Evolutionary conservation across 768 basidiomycete genomes (phyloP).

Genomic region (Pholiota molesta): DNA sequence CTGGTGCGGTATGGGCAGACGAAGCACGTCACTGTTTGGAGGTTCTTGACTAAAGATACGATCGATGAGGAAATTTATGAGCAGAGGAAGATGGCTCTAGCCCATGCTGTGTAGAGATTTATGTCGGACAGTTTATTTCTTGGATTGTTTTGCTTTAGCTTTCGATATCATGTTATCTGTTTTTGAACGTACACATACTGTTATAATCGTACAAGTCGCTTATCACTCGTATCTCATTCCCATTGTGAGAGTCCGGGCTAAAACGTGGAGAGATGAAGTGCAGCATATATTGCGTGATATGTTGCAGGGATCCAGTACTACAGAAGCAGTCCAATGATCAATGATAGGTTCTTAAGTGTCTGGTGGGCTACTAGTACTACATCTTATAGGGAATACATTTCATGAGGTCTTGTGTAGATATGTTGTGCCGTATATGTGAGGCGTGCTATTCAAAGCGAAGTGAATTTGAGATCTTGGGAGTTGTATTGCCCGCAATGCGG

Average conservation of each 20-base stretch:
- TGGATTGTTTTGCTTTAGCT: slow-evolving; percentile 18
- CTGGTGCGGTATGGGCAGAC: slow-evolving; percentile 82
- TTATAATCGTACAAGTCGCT: slow-evolving; percentile 21
- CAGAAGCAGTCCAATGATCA: too few species aligned
- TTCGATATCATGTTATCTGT: slow-evolving; percentile 18
- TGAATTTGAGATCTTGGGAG: too few species aligned
- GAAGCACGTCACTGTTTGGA: slow-evolving; percentile 80
- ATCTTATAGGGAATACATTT: too few species aligned
- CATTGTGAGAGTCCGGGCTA: background rate
- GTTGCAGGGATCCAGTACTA: background rate
- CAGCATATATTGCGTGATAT: background rate
- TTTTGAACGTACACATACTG: slow-evolving; percentile 22
- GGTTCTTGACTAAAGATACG: slow-evolving; percentile 84
- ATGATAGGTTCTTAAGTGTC: too few species aligned
- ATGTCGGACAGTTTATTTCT: slow-evolving; percentile 6
- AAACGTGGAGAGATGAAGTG: slow-evolving; percentile 1
- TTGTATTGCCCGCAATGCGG: too few species aligned
- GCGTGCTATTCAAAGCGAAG: too few species aligned
- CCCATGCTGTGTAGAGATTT: slow-evolving; percentile 16
- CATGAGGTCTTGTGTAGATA: too few species aligned
- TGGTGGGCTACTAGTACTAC: too few species aligned
- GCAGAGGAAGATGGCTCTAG: slow-evolving; percentile 43
- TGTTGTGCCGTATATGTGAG: too few species aligned
- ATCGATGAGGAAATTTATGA: slow-evolving; percentile 87
- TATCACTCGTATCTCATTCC: background rate